phyloP scores from a whole-genome alignment of 2,329 filamentous ascomycete genomes.

The Xylaria sp. region DNA sequence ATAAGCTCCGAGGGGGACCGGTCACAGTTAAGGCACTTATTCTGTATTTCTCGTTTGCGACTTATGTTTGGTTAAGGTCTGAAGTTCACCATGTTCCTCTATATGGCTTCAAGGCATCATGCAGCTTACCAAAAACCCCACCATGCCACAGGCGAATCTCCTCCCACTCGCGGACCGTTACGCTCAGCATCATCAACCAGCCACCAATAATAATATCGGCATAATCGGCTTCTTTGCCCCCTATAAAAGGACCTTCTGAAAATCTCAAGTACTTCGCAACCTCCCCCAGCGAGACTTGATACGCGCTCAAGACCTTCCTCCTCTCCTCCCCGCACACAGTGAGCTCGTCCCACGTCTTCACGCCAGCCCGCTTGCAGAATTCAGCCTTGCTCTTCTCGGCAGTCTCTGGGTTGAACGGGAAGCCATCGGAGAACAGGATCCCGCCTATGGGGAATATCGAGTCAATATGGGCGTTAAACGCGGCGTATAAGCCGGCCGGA shows the following conservation, averaged over 20 bases:
- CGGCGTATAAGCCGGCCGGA: constrained; percentile 52
- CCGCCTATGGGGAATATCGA: constrained; percentile 60
- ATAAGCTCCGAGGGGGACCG: no score
- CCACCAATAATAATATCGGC: constrained; percentile 46
- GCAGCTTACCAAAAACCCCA: constrained; percentile 39
- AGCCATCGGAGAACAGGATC: constrained; percentile 51
- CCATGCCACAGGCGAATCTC: constrained; percentile 43
- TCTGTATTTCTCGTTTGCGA: not conserved
- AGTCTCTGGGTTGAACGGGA: constrained; percentile 63
- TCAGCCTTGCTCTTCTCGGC: constrained; percentile 57
- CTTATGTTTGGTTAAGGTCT: not conserved
- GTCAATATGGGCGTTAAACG: constrained; percentile 67
- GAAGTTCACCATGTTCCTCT: constrained; percentile 34
- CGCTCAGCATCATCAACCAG: constrained; percentile 40
- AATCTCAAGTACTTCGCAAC: constrained; percentile 38
- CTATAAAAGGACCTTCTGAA: constrained; percentile 41
- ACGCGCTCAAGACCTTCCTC: constrained; percentile 30
- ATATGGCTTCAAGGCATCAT: constrained; percentile 40
- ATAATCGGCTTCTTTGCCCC: constrained; percentile 40
- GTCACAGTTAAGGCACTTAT: not conserved
- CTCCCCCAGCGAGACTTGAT: constrained; percentile 32
- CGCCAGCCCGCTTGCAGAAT: constrained; percentile 59
- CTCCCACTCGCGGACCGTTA: constrained; percentile 40
- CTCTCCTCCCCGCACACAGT: constrained; percentile 38
- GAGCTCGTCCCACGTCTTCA: constrained; percentile 57